Evolutionary conservation across 2,329 filamentous ascomycete species (phyloP).

Genomic region (Fusarium sp.): DNA sequence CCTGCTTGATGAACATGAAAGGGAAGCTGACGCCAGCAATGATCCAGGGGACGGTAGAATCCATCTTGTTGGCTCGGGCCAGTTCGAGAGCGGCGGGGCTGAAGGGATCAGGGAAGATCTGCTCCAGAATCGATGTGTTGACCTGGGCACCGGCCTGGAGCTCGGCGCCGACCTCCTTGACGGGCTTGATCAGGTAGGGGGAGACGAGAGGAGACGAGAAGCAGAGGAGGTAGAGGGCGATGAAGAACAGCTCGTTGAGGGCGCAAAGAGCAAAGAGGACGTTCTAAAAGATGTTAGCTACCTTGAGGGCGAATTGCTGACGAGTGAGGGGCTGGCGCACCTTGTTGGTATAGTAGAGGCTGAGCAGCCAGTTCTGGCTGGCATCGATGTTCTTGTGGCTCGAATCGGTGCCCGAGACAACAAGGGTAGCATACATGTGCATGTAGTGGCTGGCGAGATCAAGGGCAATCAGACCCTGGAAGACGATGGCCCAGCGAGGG

Average conservation of each 20-base stretch:
- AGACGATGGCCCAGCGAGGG: slow-evolving; percentile 92
- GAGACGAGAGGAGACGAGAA: slow-evolving; percentile 93
- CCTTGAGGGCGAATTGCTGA: not conserved
- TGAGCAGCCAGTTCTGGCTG: slow-evolving; percentile 87
- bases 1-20: slow-evolving; percentile 91
- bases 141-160: slow-evolving; percentile 77
- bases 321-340: slow-evolving; percentile 60
- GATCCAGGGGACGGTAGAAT: slow-evolving; percentile 75
- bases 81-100: slow-evolving; percentile 93
- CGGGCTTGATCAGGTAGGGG: slow-evolving; percentile 79
- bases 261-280: slow-evolving; percentile 93
- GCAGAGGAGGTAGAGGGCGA: slow-evolving; percentile 95
- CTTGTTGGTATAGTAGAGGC: slow-evolving; percentile 97
- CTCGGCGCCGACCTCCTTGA: slow-evolving; percentile 64
- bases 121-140: slow-evolving; percentile 74
- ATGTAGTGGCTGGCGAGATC: slow-evolving; percentile 98
- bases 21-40: slow-evolving; percentile 84
- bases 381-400: slow-evolving; percentile 96
- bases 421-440: slow-evolving; percentile 97
- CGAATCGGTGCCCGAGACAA: slow-evolving; percentile 82
- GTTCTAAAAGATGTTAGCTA: slow-evolving; percentile 63
- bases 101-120: slow-evolving; percentile 89
- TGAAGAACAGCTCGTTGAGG: slow-evolving; percentile 97
- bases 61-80: slow-evolving; percentile 93
- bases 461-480: slow-evolving; percentile 91